These are phyloP conservation scores for Furcasterigmium furcatum DNA, from an alignment of 2,329 filamentous ascomycete species.

Conservation along the genomic window DNA sequence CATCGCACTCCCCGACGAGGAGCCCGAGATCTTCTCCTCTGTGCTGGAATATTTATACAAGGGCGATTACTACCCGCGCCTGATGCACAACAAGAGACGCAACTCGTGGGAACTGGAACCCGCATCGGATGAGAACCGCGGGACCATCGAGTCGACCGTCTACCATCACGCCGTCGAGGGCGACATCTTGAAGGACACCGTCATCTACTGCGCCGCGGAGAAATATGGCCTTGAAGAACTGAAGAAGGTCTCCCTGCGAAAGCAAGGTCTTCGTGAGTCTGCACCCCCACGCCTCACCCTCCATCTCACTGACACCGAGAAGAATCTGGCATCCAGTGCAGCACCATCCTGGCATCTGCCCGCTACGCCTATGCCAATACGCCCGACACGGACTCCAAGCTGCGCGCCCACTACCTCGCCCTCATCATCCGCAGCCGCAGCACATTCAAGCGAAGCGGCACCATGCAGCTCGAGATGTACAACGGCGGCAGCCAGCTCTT, in stretches of 20 bases:
- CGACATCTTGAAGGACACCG: slow-evolving; percentile 79
- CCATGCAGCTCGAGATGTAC: slow-evolving; percentile 95
- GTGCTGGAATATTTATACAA: slow-evolving; percentile 92
- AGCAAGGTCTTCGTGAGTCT: slow-evolving; percentile 76
- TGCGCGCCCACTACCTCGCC: slow-evolving; percentile 86
- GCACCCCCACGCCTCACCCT: neutral
- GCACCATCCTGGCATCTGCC: slow-evolving; percentile 82
- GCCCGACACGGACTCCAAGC: slow-evolving; percentile 84
- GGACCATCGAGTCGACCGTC: slow-evolving; percentile 60
- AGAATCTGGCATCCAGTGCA: slow-evolving; percentile 78
- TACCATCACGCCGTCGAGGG: slow-evolving; percentile 63
- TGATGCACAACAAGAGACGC: slow-evolving; percentile 77
- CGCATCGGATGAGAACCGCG: slow-evolving; percentile 38
- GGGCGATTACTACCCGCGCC: slow-evolving; percentile 84
- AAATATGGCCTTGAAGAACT: slow-evolving; percentile 81
- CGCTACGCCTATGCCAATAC: slow-evolving; percentile 87
- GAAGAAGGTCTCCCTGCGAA: slow-evolving; percentile 79
- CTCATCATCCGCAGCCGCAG: slow-evolving; percentile 84
- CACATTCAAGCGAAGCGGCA: slow-evolving; percentile 90
- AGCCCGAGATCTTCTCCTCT: slow-evolving; percentile 86
- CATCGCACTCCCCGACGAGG: slow-evolving; percentile 78
- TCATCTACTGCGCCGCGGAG: slow-evolving; percentile 86
- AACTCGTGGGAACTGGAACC: slow-evolving; percentile 82
- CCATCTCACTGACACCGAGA: slow-evolving; percentile 7
- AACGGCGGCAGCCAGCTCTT: slow-evolving; percentile 78